Base-by-base conservation (phyloP, 2,329 filamentous ascomycete species). In the Purpureocillium lavendulum region DNA sequence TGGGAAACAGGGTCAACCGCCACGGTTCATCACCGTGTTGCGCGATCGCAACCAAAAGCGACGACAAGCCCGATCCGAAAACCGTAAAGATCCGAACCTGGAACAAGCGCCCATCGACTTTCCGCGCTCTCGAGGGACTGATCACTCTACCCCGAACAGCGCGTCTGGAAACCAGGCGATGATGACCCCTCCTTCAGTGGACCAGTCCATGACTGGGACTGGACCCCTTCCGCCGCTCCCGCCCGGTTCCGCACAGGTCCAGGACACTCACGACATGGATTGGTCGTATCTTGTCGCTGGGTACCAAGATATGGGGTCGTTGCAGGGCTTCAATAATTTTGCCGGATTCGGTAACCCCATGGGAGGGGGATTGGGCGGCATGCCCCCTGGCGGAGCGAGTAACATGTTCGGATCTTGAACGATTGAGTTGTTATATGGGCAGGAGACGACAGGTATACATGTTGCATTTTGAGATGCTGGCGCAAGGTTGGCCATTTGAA, bases 231-330 rank as follows among this genome's bases (percentile, higher is more conserved):
- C 21, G 47, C 49, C 18, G 40, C 47, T 30, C 38, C 47, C 40
- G 38, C 40, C 38, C 12, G 43, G 43, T 21, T 33, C 35, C 9
- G 33, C 40, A 15, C 49, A 54, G 6, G 49, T 50, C 12, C 51
- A 56, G 13, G 61, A 62, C 10, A 45, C 52, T 2, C 49, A 48
- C 11, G 59, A 66, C 24, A 67, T 73, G 67, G 68, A 73, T 47
- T 73, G 69, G 69, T 64, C 61, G 21, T 66, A 66, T 30, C 54
- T 72, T 37, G 59, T 72, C 49, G 64, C 69, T 30, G 57, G 59
- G 16, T 67, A 67, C 40, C 54, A 55, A n/a, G 58, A 62, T 18
- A 46, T 55, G 17, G 48, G 47, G 12, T 53, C 50, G 2, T 62
- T 57, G 18, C 50, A 54, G 6, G 55, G 52, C 3, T 59, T 59